Base-by-base conservation (phyloP, 2,329 filamentous ascomycete genomes). In the Pseudogymnoascus sp. region DNA sequence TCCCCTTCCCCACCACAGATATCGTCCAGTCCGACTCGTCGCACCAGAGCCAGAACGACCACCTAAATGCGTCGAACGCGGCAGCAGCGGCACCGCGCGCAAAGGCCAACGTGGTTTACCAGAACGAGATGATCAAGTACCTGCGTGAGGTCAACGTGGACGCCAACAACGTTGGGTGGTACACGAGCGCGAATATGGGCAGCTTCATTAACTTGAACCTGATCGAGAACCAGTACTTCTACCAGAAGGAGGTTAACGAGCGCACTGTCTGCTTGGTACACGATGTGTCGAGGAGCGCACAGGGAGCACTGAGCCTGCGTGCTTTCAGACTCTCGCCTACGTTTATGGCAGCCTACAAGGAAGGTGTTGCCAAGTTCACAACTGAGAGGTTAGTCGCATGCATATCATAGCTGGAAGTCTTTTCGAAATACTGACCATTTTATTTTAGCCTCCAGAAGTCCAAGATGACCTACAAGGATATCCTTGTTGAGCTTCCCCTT, bases 141-240 rank as follows among this genome's bases (percentile, higher is more conserved):
- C 81, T 97, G 67, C 89, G 93, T 76, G 95, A 97, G 79, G 95
- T 99, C 73, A 99, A 97, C 77, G 90, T 97, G 65, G 95, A 99
- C 76, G 95, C 95, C 69, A 96, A 97, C 82, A 96, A 91, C 73
- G 91, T 96, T 65, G 95, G 95, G 72, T 99, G 93, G 93, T 99
- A 99, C 81, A 97, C 92, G 65, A 97, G 92, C 80, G 91, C 93
- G 67, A 96, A 92, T 77, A 96, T 99, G 90, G 95, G 95, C 77
- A 97, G 96, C 83, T 97, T 97, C 72, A 84, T 97, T 82, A 97
- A 93, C 82, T 77, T 89, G 74, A 90, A 89, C 81, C 93, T 96
- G 75, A 90, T 99, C 77, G 95, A 99, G 84, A 99, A 97, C 82
- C 93, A 97, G 78, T 92, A 87, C 79, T 90, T 93, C 81, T 97